Percentiles rank a stretch among this genome's conserved stretches.
Evolutionary conservation across 2,329 filamentous ascomycete genomes (phyloP).

Genomic region (Apiospora rasikravindrae): DNA sequence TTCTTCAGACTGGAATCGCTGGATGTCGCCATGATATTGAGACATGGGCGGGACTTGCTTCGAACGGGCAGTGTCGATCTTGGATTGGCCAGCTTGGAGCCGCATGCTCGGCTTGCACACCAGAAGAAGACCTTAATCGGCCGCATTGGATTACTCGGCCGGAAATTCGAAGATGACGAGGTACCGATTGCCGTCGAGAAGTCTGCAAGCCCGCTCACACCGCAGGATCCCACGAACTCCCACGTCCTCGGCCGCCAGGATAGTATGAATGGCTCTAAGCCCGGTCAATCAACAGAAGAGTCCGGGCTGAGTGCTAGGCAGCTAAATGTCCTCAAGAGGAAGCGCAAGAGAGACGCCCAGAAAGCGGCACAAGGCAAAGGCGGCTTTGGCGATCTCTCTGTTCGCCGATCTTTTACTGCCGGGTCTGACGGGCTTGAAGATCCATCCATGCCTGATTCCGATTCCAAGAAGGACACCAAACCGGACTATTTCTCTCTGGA

Average conservation of each 20-base stretch:
- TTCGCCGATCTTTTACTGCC: slow-evolving; percentile 65
- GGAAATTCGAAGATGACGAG: slow-evolving; percentile 84
- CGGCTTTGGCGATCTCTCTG: slow-evolving; percentile 84
- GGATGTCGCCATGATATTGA: slow-evolving; percentile 80
- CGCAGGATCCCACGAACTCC: slow-evolving; percentile 44
- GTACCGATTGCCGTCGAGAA: slow-evolving; percentile 68
- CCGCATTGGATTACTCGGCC: slow-evolving; percentile 82
- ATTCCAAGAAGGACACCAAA: slow-evolving; percentile 66
- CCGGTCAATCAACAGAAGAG: slow-evolving; percentile 61
- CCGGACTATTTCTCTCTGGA: slow-evolving; percentile 92
- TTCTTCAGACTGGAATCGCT: slow-evolving; percentile 75
- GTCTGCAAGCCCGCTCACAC: slow-evolving; percentile 51
- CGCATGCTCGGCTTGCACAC: slow-evolving; percentile 78
- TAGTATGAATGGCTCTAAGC: slow-evolving; percentile 39
- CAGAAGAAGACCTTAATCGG: slow-evolving; percentile 88
- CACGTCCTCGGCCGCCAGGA: slow-evolving; percentile 45
- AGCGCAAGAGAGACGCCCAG: slow-evolving; percentile 88
- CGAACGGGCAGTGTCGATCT: slow-evolving; percentile 88
- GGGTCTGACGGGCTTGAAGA: slow-evolving; percentile 69
- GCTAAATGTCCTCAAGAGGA: slow-evolving; percentile 91
- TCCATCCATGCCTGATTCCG: slow-evolving; percentile 55
- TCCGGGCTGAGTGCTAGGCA: slow-evolving; percentile 86
- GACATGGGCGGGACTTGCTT: slow-evolving; percentile 81
- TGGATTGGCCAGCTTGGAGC: slow-evolving; percentile 79
- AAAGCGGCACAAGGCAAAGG: slow-evolving; percentile 86